Conservation (phyloP, 148 eudicot genomes). For the Selenicereus undatus region DNA sequence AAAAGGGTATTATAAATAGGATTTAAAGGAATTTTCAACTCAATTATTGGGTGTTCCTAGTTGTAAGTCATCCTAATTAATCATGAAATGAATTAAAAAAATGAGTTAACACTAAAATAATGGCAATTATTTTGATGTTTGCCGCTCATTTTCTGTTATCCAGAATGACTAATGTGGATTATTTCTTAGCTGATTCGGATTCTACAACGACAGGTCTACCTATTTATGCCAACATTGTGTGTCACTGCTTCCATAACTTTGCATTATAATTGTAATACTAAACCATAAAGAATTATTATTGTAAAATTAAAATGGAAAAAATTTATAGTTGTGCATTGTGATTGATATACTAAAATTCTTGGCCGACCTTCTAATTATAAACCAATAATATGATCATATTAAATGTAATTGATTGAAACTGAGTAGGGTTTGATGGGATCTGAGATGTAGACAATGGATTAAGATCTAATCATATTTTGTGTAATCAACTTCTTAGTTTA, state of each 20-base stretch:
- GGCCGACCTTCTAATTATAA: not conserved
- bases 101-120: not conserved
- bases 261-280: not conserved
- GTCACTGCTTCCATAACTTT: not conserved
- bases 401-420: not conserved
- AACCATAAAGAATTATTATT: not conserved
- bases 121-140: not conserved
- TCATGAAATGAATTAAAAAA: not conserved
- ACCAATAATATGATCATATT: not conserved
- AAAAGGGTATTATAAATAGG: not conserved
- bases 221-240: not conserved
- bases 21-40: constrained; percentile 4
- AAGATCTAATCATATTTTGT: too few species aligned
- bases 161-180: not conserved
- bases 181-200: not conserved
- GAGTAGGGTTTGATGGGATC: not conserved
- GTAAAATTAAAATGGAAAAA: not conserved
- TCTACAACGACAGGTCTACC: not conserved
- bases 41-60: constrained; percentile 9
- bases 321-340: not conserved
- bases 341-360: not conserved
- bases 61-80: not conserved
- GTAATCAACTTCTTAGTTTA: too few species aligned
- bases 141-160: not conserved
- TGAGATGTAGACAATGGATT: not conserved